Base-by-base conservation (phyloP, 2,329 filamentous ascomycete species). In the Cadophora sp. region DNA sequence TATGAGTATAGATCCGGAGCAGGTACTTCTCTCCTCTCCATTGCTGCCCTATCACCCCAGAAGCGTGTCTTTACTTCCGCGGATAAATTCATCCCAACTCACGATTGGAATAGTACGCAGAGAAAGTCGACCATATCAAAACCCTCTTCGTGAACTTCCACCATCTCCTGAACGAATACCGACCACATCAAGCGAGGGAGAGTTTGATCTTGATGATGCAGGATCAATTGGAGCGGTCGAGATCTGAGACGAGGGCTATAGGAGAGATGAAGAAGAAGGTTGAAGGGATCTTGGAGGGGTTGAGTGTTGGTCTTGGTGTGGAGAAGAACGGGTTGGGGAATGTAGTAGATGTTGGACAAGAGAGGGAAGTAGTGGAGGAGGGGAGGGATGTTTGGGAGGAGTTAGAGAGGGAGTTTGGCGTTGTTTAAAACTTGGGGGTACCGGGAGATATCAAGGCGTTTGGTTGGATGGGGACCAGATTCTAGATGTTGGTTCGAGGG, bases 161-260 rank as follows among this genome's bases (percentile, higher is more conserved):
- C 79, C 93, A 96, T 75, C 85, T 97, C 63, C 88, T 98, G 71
- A 99, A 99, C 78, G 90, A 97, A 78, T 98, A 97, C 80, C 87
- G 95, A 39, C 94, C 94, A 11, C 94, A 97, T 77, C 95, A 98
- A 80, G 94, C 94, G 27, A 83, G 95, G 53, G 94, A 97, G 81
- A 94, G 90, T 33, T 83, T 97, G 66, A 97, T 97, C 39, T 81
- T 90, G 72, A 87, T 95, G 82, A 94, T 97, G 91, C 92, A 97
- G 79, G 90, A 91, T 72, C 91, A 95, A 75, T 81, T 97, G 36
- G 89, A 92, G 72, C 85, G 83, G 72, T 90, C 90, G 64, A 87
- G 85, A 71, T 86, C 85, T 64, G 94, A 97, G 79, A 93, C 94
- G 0, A 83, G 87, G 41, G 87, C 85, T 3, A 87, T 94, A 55